Base-by-base conservation (phyloP, 768 basidiomycete genomes). In the Xerocomellus amylosporus region DNA sequence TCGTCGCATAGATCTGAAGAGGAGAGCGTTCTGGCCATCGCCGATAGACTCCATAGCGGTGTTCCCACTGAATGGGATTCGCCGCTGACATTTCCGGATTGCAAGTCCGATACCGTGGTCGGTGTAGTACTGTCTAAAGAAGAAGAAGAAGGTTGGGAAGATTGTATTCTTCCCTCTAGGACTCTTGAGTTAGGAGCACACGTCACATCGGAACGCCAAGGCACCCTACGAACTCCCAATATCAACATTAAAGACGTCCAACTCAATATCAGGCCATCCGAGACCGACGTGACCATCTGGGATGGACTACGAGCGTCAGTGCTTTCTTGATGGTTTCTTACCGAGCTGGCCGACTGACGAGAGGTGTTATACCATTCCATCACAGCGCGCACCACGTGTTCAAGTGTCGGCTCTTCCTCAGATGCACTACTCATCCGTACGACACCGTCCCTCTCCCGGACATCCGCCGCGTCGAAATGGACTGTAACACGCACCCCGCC, bases 271-370 rank as follows among this genome's bases (percentile, higher is more conserved):
- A 34, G 41, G 4, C 37, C 59, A 3, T 44, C 51, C n/a, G 53
- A 61, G 26, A 44, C 39, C 3, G 46, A 69, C 12, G 24, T 64
- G 31, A 69, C 64, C 3, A 55, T 68, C 51, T 69, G 67, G 69
- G 69, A 69, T 13, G 61, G 55, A 19, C 48, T 54, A 5, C 31
- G 13, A 31, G 46, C 43, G 68, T 69, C 22, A 37, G 67, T 69
- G 1, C 12, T 36, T 20, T 19, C 42, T 19, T 15, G 1, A 6
- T 14, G 17, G 9, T 10, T 34, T 26, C 2, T 38, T 8, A 17
- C n/a, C 20, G 19, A 37, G 17, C 17, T 34, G 13, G 19, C 7
- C 19, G 1, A 24, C 53, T 61, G 26, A 59, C 52, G 13, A 22
- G 12, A 33, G 13, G 8, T 44, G n/a, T 26, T 26, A 2, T 42